Percentiles rank a stretch among this genome's conserved stretches.
These are phyloP conservation scores for Xylaria hypoxylon DNA, from an alignment of 2,329 filamentous ascomycete species.

Conservation along the genomic window DNA sequence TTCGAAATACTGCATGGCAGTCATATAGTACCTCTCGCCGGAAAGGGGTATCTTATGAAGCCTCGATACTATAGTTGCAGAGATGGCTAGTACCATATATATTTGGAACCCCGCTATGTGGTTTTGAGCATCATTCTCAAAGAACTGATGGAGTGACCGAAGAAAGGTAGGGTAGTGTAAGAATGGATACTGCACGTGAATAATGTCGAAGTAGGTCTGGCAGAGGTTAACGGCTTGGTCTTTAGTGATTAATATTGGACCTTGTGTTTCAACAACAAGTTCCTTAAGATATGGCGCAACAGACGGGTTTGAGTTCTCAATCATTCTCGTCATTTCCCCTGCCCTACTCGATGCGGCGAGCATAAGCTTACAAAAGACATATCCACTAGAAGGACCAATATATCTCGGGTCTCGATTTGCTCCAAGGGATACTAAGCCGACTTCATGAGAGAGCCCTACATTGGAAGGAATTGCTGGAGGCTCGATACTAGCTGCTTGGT, in stretches of 20 bases:
- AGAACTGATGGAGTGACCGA: constrained; percentile 52
- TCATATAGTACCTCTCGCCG: constrained; percentile 61
- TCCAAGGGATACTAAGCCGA: constrained; percentile 64
- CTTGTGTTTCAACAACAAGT: constrained; percentile 32
- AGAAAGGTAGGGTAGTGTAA: constrained; percentile 59
- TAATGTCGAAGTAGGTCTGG: constrained; percentile 60
- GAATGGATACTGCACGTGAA: constrained; percentile 63
- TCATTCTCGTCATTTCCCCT: constrained; percentile 14
- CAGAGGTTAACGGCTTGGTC: constrained; percentile 57
- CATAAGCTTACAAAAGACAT: constrained; percentile 63
- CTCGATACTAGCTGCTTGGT: constrained; percentile 2
- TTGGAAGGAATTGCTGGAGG: constrained; percentile 36
- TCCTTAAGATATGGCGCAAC: constrained; percentile 35
- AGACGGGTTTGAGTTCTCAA: constrained; percentile 21
- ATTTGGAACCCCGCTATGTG: constrained; percentile 59
- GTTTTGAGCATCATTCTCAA: constrained; percentile 47
- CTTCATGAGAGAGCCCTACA: constrained; percentile 59
- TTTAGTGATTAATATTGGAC: constrained; percentile 40
- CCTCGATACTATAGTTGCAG: constrained; percentile 58
- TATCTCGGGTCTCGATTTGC: constrained; percentile 62
- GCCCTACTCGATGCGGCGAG: constrained; percentile 53
- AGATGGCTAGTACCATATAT: constrained; percentile 65
- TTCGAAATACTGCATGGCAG: constrained; percentile 61
- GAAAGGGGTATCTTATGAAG: constrained; percentile 58
- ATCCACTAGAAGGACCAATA: constrained; percentile 67